Percentiles rank a stretch among this genome's conserved stretches.
Evolutionary conservation across 352 stramenopile genomes (phyloP).

Genomic region (Globisporangium ultimum): DNA sequence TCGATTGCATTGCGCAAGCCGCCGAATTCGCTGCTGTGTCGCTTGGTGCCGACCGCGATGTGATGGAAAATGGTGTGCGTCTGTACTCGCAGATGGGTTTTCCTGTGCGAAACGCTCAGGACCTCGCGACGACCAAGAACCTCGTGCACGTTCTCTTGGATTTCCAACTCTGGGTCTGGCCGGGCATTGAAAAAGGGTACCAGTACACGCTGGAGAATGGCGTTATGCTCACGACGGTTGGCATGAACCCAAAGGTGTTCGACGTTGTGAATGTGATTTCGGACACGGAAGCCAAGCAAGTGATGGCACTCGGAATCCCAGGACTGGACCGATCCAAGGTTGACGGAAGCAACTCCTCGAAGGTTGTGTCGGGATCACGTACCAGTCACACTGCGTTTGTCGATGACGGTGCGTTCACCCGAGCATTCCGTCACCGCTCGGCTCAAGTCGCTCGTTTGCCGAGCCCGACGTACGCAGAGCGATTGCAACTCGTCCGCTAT

Average conservation of each 20-base stretch:
- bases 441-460: conserved; percentile 60
- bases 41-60: conserved; percentile 66
- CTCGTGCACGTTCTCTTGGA: conserved; percentile 79
- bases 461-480: conserved; percentile 63
- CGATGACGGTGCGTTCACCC: conserved; percentile 57
- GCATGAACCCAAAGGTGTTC: conserved; percentile 66
- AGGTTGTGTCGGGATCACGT: conserved; percentile 53
- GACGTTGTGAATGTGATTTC: conserved; percentile 72
- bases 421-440: conserved; percentile 66
- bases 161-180: conserved; percentile 82
- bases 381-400: conserved; percentile 85
- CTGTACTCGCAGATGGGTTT: conserved; percentile 70
- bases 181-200: conserved; percentile 72
- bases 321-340: conserved; percentile 67
- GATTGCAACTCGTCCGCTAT: conserved; percentile 78
- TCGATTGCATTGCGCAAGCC: conserved; percentile 45
- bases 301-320: conserved; percentile 50
- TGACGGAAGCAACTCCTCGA: conserved; percentile 58
- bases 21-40: conserved; percentile 42
- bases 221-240: conserved; percentile 67
- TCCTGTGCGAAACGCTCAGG: conserved; percentile 42
- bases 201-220: conserved; percentile 70
- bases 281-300: conserved; percentile 45
- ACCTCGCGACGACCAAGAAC: conserved; percentile 44
- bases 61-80: conserved; percentile 66